Conservation (phyloP, 257 asterid species). For the Nicotiana obtusifolia region DNA sequence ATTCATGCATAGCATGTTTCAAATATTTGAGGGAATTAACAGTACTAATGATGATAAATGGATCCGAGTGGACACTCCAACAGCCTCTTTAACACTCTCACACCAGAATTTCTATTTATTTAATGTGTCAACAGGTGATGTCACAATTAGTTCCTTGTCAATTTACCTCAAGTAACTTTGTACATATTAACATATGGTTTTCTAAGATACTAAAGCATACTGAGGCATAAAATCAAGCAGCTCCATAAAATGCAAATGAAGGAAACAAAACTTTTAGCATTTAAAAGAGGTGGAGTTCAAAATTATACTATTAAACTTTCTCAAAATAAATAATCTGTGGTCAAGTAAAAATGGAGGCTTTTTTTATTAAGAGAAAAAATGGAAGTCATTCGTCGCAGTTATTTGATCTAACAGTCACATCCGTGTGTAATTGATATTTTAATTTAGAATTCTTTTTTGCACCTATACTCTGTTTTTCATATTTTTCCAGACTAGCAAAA, state of each 20-base stretch:
- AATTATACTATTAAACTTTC: not conserved
- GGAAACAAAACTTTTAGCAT: not conserved
- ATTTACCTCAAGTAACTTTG: not conserved
- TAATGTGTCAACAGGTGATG: not conserved
- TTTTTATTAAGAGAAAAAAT: too few relatives aligned
- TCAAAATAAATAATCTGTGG: too few relatives aligned
- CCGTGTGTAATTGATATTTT: too few relatives aligned
- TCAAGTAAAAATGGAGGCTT: too few relatives aligned
- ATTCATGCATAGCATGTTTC: too few relatives aligned
- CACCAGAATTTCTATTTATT: not conserved
- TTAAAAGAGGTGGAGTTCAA: not conserved
- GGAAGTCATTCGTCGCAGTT: too few relatives aligned
- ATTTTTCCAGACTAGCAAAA: too few relatives aligned
- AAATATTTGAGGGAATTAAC: too few relatives aligned
- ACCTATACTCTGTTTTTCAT: too few relatives aligned
- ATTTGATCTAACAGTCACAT: too few relatives aligned
- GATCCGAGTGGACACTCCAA: not conserved
- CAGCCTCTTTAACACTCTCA: not conserved
- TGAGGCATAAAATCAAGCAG: not conserved
- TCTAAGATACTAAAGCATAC: not conserved
- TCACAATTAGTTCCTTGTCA: not conserved
- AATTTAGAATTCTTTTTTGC: too few relatives aligned
- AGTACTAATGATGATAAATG: too few relatives aligned
- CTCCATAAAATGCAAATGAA: not conserved
- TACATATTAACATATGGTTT: not conserved